Evolutionary conservation across 75 land plant species (phyloP), one percentile per base, ranked within the genome.

Genomic region (Pseudotsuga menziesii): DNA sequence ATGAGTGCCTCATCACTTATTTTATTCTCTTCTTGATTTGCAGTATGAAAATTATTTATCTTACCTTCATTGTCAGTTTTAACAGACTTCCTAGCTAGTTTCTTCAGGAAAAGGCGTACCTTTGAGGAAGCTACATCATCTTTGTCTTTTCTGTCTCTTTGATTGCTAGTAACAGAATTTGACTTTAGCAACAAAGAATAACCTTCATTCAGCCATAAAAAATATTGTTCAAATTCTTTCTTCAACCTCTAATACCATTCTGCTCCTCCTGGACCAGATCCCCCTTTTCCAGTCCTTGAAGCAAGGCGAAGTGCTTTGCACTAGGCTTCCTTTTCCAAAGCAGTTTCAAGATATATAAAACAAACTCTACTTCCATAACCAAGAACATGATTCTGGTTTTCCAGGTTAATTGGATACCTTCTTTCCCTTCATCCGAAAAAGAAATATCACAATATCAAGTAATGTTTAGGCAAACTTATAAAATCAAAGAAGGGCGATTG

Each of bases 261-360:
- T 9, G 57, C 85, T 29, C 70, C 48, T 20, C 25, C 56, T 16
- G 19, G 22, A 69, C 29, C 16, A 76, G 56, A 39, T 58, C 84
- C 79, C 77, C 67, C 3, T 77, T 71, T 59, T 80, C 8, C 79
- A 12, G 58, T 52, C 72, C 75, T 83, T 15, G 95, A 88, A 78
- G 98, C 93, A 57, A 90, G 83, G 32, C 97, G 93, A n/a, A 97
- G 98, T 17, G 90, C 91, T 75, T 88, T 91, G 81, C 98, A 97
- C 99, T 95, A 97, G 19, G 92, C 84, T 72, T 97, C 99, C 84
- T 97, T 97, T 81, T 97, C 98, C 90, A 89, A 97, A 62, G 92
- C 87, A 67, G 98, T 94, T 61, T 97, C 94, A 70, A 90, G 78
- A 79, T 92, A 97, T 56, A 97, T 56, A 35, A 89, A 92, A 56